phyloP scores from a whole-genome alignment of 495 filamentous ascomycete species.

The Penicillium soppii region DNA sequence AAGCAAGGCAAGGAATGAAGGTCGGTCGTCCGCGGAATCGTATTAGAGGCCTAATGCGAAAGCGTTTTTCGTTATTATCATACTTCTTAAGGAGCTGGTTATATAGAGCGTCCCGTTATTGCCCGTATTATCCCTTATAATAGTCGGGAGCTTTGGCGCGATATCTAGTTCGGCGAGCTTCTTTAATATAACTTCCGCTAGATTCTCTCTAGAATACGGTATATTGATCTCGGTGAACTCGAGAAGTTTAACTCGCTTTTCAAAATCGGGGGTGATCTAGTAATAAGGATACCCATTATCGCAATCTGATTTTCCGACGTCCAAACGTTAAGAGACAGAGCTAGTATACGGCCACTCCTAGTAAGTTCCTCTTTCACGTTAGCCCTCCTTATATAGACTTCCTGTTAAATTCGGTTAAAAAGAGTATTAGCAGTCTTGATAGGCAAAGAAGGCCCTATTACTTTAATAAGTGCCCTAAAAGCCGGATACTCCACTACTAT shows the following conservation, averaged over 20 bases:
- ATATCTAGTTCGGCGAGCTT: slow-evolving; percentile 9
- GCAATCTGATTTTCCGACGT: slow-evolving; percentile 13
- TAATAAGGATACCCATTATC: slow-evolving; percentile 14
- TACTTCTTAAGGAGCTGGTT: slow-evolving; percentile 11
- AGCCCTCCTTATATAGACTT: slow-evolving; percentile 10
- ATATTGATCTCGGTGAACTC: slow-evolving; percentile 13
- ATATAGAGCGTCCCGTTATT: slow-evolving; percentile 19
- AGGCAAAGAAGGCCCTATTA: slow-evolving; percentile 8
- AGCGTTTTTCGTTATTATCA: slow-evolving; percentile 11
- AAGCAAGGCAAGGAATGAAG: slow-evolving; percentile 12
- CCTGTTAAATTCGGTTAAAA: slow-evolving; percentile 8
- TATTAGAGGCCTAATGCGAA: slow-evolving; percentile 12
- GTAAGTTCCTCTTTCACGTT: slow-evolving; percentile 14
- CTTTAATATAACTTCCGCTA: slow-evolving; percentile 7
- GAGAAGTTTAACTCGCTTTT: slow-evolving; percentile 7
- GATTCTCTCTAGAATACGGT: slow-evolving; percentile 13
- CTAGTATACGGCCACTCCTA: slow-evolving; percentile 10
- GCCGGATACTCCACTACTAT: slow-evolving; percentile 11
- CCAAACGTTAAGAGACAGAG: slow-evolving; percentile 17
- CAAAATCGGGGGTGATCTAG: slow-evolving; percentile 12
- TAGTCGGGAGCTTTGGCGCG: slow-evolving; percentile 54
- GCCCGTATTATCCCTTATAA: slow-evolving; percentile 48
- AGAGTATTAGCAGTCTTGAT: slow-evolving; percentile 14
- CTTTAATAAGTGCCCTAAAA: slow-evolving; percentile 13
- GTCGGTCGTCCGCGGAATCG: slow-evolving; percentile 12